Evolutionary conservation across 129 eudicot species (phyloP).

Genomic region (Artemisia annua): DNA sequence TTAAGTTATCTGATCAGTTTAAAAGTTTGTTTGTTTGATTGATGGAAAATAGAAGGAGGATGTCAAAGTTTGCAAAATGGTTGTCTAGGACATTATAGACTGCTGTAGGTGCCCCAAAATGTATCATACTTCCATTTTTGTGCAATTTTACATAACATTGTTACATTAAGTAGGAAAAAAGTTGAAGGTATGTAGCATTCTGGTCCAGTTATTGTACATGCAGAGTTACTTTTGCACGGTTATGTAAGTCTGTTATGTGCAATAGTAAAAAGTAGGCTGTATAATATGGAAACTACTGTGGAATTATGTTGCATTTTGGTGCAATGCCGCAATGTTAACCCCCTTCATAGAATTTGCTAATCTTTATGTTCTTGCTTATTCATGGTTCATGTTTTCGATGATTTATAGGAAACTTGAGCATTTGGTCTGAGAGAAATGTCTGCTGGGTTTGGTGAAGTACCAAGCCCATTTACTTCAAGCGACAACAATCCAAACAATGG

Average conservation of each 20-base stretch:
- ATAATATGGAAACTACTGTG: no score
- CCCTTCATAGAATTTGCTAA: not conserved
- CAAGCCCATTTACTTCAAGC: slow-evolving; percentile 47
- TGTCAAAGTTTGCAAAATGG: not conserved
- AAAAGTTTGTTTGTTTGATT: not conserved
- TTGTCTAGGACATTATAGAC: not conserved
- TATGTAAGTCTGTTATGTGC: no score
- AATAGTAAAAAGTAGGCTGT: no score
- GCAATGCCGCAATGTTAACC: no score
- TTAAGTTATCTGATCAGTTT: not conserved
- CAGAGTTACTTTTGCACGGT: no score
- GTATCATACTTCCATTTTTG: no score
- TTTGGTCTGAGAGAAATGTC: slow-evolving; percentile 43
- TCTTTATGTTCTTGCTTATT: not conserved
- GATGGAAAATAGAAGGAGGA: not conserved
- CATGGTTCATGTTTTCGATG: not conserved
- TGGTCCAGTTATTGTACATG: no score
- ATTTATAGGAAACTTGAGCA: slow-evolving; percentile 26
- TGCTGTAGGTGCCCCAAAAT: no score
- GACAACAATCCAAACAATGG: slow-evolving; percentile 45
- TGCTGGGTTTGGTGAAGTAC: slow-evolving; percentile 62
- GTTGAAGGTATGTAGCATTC: no score
- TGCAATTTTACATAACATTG: not conserved
- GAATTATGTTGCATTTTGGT: no score
- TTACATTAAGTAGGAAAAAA: slow-evolving; percentile 23